Evolutionary conservation across 768 basidiomycete genomes (phyloP).

Genomic region (Austroboletus eburneus): DNA sequence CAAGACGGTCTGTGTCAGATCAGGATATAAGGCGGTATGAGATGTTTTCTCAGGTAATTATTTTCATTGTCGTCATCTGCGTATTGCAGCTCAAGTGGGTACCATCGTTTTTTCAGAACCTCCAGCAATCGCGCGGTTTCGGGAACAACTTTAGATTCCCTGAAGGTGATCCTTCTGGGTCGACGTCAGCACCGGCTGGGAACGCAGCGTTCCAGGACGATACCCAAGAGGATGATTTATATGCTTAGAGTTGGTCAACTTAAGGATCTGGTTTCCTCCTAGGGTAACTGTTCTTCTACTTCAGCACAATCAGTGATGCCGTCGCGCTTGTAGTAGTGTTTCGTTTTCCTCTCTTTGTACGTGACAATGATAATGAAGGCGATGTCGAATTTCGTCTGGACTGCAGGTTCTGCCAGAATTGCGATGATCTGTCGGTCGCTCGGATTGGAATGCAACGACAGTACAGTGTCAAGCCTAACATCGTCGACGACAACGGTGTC

Average conservation of each 20-base stretch:
- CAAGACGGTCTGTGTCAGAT: conserved; percentile 94
- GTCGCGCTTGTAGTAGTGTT: too few relatives aligned
- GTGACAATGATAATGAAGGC: too few relatives aligned
- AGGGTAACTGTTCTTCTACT: too few relatives aligned
- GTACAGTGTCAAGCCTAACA: too few relatives aligned
- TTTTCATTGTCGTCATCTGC: neutral
- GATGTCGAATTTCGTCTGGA: neutral
- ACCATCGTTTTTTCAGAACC: conserved; percentile 48
- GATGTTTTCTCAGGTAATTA: conserved; percentile 83
- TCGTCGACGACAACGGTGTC: too few relatives aligned
- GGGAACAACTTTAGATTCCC: conserved; percentile 99
- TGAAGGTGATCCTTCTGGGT: conserved; percentile 47
- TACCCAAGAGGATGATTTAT: conserved; percentile 84
- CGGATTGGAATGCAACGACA: too few relatives aligned
- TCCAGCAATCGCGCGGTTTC: conserved; percentile 89
- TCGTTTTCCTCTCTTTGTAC: too few relatives aligned
- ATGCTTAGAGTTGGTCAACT: conserved; percentile 48
- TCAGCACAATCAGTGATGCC: too few relatives aligned
- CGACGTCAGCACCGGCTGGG: conserved; percentile 43
- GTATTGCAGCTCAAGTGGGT: neutral
- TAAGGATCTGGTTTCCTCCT: neutral
- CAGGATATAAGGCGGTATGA: conserved; percentile 97
- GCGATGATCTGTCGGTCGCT: too few relatives aligned
- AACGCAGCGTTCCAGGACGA: conserved; percentile 85
- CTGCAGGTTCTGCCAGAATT: too few relatives aligned